phyloP scores from a whole-genome alignment of 164 flowering plant species.

The Vitis riparia region DNA sequence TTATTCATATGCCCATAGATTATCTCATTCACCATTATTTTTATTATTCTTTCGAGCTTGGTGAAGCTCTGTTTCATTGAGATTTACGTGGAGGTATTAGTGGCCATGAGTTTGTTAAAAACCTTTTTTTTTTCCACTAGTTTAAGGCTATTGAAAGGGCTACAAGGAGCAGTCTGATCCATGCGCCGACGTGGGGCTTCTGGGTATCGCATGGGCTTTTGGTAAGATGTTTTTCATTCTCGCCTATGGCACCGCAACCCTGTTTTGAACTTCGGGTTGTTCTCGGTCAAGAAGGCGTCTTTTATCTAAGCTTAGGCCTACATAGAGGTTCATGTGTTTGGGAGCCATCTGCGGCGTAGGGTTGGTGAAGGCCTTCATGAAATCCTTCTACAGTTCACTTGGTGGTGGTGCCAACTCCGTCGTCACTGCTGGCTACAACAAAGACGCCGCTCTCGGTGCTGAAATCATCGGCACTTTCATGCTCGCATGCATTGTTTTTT shows the following conservation, averaged over 20 bases:
- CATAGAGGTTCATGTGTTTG: constrained; percentile 60
- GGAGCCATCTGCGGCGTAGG: constrained; percentile 72
- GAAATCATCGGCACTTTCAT: constrained; percentile 68
- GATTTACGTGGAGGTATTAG: no score
- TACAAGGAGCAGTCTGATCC: constrained; percentile 46
- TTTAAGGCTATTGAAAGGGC: constrained; percentile 18
- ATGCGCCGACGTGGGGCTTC: constrained; percentile 63
- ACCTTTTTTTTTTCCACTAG: no score
- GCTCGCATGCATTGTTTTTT: constrained; percentile 66
- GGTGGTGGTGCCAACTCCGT: constrained; percentile 69
- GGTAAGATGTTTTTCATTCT: constrained; percentile 79
- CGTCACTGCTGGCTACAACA: constrained; percentile 43
- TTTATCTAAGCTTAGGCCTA: constrained; percentile 55
- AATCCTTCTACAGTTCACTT: constrained; percentile 28
- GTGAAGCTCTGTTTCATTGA: no score
- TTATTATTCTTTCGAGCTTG: no score
- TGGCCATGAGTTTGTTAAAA: no score
- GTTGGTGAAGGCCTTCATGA: constrained; percentile 68
- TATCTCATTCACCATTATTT: no score
- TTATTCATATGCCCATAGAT: no score
- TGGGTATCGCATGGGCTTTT: constrained; percentile 82
- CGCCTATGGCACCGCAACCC: constrained; percentile 78
- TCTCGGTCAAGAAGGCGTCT: constrained; percentile 63
- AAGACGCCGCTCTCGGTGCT: constrained; percentile 63
- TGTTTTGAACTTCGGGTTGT: constrained; percentile 64